Evolutionary conservation across 371 early-diverging fungal species (phyloP).

Genomic region (Apophysomyces ossiformis): DNA sequence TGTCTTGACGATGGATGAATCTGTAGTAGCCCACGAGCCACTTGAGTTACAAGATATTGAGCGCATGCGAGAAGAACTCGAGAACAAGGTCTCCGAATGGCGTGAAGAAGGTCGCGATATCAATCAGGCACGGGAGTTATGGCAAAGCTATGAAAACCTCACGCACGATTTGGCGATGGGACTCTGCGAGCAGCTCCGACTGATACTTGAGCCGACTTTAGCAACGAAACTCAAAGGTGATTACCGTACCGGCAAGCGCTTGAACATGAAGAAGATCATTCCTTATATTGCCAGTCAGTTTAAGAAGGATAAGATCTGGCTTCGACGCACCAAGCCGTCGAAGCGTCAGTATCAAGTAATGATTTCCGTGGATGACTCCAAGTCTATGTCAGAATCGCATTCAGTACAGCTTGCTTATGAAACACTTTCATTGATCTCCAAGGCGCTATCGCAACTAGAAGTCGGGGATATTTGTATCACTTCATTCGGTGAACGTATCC

Average conservation of each 20-base stretch:
- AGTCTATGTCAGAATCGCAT: slow-evolving; percentile 93
- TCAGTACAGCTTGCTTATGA: slow-evolving; percentile 93
- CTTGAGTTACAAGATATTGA: slow-evolving; percentile 66
- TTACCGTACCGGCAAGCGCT: slow-evolving; percentile 98
- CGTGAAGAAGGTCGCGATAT: slow-evolving; percentile 63
- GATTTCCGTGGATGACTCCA: slow-evolving; percentile 98
- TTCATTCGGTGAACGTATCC: slow-evolving; percentile 89
- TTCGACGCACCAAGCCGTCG: slow-evolving; percentile 97
- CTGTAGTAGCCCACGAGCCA: slow-evolving; percentile 59
- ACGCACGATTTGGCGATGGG: slow-evolving; percentile 89
- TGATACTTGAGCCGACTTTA: slow-evolving; percentile 97
- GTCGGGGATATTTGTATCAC: slow-evolving; percentile 91
- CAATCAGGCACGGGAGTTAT: slow-evolving; percentile 76
- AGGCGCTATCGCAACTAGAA: slow-evolving; percentile 92
- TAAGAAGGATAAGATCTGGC: slow-evolving; percentile 99
- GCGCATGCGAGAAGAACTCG: slow-evolving; percentile 63
- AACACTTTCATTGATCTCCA: slow-evolving; percentile 88
- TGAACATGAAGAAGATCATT: slow-evolving; percentile 99
- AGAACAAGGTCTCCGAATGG: slow-evolving; percentile 61
- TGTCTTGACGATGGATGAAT: slow-evolving; percentile 47
- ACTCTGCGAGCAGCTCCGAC: slow-evolving; percentile 93
- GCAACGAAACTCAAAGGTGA: slow-evolving; percentile 98
- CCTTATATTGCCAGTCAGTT: slow-evolving; percentile 99
- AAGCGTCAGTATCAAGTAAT: slow-evolving; percentile 98
- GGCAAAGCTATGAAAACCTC: slow-evolving; percentile 88